Base-by-base conservation (phyloP, 129 eudicot genomes). In the Helianthus annuus region DNA sequence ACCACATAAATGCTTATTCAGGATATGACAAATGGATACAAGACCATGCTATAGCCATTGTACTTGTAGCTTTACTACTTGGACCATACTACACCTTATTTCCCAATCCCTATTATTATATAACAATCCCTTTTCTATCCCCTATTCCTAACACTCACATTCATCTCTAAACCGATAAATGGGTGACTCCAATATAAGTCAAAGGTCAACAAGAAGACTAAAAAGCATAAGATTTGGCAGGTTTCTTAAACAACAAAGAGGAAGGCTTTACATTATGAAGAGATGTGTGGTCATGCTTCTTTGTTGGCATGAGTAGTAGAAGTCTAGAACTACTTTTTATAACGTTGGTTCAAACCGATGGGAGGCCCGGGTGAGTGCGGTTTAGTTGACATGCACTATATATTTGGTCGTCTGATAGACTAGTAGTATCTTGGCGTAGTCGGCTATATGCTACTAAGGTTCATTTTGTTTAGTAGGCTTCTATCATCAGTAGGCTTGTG, bases 201-300 rank as follows among this genome's bases (percentile, higher is more conserved):
- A 46, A 53, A 80, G 70, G 14, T 66, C 82, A 11, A 72, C 87
- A 70, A 78, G 84, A 59, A 78, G 84, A 16, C 58, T 80, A 67
- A 76, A 82, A 51, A 79, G 76, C 74, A 79, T 82, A 71, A 78
- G 74, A 60, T 32, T 76, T 32, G 82, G 87, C 14, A 69, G 64
- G 80, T 73, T 62, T 71, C 74, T 84, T 63, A 76, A 68, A 60
- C 84, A 80, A 24, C 85, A 80, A 57, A 80, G 85, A 80, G 84
- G 82, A 64, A 80, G 85, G 74, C 71, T 84, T 36, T 84, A 80
- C 65, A 84, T 84, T 12, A 68, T 77, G 42, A 77, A 68, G 83
- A 84, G 80, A 77, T 84, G 88, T 69, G 78, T 84, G 74, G 65
- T 77, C 14, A 76, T 84, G 78, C 85, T 84, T 69, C 80, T 84